Evolutionary conservation across 768 basidiomycete genomes (phyloP), one percentile per base, ranked within the genome.

Genomic region (Leccinum fibrillosum): DNA sequence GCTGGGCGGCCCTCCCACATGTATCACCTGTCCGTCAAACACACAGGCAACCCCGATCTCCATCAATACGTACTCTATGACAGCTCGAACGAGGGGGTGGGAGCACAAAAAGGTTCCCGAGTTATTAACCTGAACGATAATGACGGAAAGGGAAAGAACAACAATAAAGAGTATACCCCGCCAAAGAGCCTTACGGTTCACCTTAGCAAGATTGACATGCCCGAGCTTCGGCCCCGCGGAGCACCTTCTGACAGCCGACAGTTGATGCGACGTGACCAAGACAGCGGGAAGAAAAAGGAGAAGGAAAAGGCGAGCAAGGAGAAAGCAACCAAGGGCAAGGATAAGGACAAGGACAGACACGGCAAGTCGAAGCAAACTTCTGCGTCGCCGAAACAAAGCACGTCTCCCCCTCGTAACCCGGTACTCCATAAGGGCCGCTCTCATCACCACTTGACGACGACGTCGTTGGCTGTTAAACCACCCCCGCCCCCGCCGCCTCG

Each of bases 161-260:
- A 9, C 5, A 44, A 67, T n/a, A 77, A 77, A 56, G 68, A 68
- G 47, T 92, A 93, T 67, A 72, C 76, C 3, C 90, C 91, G 1
- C 91, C 90, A 1, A 79, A 77, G 34, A 85, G 80, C 60, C 77
- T 94, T 0, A 80, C 79, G 0, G 79, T 93, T 2, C 90, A 93
- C 69, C 72, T 94, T 17, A 90, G 90, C 78, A 93, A 93, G 77
- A 91, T 94, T 50, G 77, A 86, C 13, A 92, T 94, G 84, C 91
- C 90, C 0, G 91, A 94, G 68, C 80, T 94, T 15, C 81, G 58
- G 5, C 65, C 68, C 4, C 59, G 65, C 21, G 28, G 64, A 0
- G 32, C 55, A 17, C 47, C 34, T 2, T 19, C 10, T 3, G 39
- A 55, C 11, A 28, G 35, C 35, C 49, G 19, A 9, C 59, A 42